Base-by-base conservation (phyloP, 192 early-diverging fungal genomes). In the Entrophospora sp. region DNA sequence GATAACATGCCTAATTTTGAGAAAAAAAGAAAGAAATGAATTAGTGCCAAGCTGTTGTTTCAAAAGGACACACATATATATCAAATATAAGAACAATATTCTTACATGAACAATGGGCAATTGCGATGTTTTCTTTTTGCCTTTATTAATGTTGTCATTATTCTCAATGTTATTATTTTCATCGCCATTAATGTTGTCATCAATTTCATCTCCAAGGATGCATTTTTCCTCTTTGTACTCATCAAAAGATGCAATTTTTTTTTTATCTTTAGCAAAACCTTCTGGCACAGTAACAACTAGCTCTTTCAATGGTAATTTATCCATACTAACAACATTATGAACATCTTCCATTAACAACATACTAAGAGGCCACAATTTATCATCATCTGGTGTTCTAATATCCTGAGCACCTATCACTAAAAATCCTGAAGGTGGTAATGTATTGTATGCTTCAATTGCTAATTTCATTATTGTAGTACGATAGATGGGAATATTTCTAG, bases 261-360 rank as follows among this genome's bases (percentile, higher is more conserved):
- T 74, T 3, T 78, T 70, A 60, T 84, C 79, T 62, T 80, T 81
- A 14, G 82, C 72, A 40, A 83, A 83, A 18, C 87, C 87, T 38
- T 86, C 82, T 5, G 87, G 87, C 1, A 89, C 86, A 10, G 82
- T 76, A 1, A 83, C 78, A 1, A 87, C 81, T 77, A 79, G 43
- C 37, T 89, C 87, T 38, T 86, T 87, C 10, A 89, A 71, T 32
- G 77, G 78, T 32, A 89, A 46, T 40, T 62, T 62, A 16, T 73
- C 67, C 28, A 77, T 64, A 6, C 75, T 78, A 8, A 90, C 76
- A 0, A 79, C 83, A 2, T 73, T 68, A 43, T 85, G 76, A 16
- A 91, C 78, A 63, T 91, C 90, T 67, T 91, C 88, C 36, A 88
- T 62, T 4, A 91, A 72, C 1, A 91, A 72, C 86, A 91, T 83